Evolutionary conservation across 495 filamentous ascomycete genomes (phyloP).

Genomic region (Hypoxylon perforatum): DNA sequence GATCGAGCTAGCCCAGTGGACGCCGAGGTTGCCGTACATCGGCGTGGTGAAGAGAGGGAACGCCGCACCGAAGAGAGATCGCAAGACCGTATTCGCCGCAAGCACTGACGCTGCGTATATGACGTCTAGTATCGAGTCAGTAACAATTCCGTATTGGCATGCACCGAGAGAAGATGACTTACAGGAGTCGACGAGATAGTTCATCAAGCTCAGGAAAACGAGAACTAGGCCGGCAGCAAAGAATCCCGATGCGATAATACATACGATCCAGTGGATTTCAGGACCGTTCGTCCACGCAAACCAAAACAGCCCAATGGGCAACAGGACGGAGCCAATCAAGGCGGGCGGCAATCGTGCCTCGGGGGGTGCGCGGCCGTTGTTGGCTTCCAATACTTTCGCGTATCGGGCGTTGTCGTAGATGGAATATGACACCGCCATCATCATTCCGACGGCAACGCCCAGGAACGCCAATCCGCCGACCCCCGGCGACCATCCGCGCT

Average conservation of each 20-base stretch:
- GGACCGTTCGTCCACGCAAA: constrained; percentile 69
- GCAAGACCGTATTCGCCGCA: constrained; percentile 78
- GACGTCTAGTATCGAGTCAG: constrained; percentile 57
- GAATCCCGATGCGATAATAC: constrained; percentile 57
- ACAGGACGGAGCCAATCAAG: constrained; percentile 66
- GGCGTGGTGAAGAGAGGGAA: constrained; percentile 86
- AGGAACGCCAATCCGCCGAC: constrained; percentile 82
- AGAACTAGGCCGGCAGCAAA: constrained; percentile 61
- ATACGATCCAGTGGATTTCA: constrained; percentile 63
- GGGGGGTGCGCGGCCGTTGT: constrained; percentile 68
- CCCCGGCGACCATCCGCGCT: constrained; percentile 77
- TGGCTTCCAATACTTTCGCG: constrained; percentile 60
- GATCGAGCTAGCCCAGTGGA: constrained; percentile 83
- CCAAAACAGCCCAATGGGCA: constrained; percentile 68
- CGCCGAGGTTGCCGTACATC: constrained; percentile 80
- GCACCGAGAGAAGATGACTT: not conserved
- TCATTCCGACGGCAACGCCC: constrained; percentile 83
- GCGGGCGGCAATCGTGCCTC: constrained; percentile 85
- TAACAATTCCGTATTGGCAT: not conserved
- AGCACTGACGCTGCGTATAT: constrained; percentile 85
- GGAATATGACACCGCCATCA: constrained; percentile 71
- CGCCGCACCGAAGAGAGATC: constrained; percentile 75
- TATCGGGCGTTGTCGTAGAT: constrained; percentile 75
- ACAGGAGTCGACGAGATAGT: constrained; percentile 81
- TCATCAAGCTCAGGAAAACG: constrained; percentile 80